Evolutionary conservation across 805 yeast species (phyloP), one percentile per base, ranked within the genome.

Genomic region (Sugiyamaella boreocaroliniensis): DNA sequence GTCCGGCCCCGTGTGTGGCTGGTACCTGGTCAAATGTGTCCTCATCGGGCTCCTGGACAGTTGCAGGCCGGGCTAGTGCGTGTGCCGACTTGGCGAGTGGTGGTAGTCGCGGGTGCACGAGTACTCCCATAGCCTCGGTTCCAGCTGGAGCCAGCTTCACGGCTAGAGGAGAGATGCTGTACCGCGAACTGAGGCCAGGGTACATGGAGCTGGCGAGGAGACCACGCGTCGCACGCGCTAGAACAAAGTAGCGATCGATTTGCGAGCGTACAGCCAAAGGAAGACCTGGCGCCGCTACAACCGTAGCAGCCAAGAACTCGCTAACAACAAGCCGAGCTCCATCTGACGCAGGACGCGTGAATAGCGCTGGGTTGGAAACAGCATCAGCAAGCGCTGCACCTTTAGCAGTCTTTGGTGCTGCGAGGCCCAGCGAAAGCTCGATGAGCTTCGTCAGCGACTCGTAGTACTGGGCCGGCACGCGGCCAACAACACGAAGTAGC

Each of bases 51-150:
- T 22, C 41, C 34, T 32, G 48, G 42, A 20, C 42, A 12, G 14
- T 18, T 12, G 15, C 45, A 29, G 16, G 60, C 58, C 9, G 59
- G 9, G 48, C 41, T 22, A 52, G 37, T 12, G n/a, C 46, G 10
- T 49, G 55, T 15, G 53, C 29, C 18, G 58, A 50, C 8, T 41
- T 44, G 6, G 61, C 50, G 16, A 54, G 47, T n/a, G 65, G 64
- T 2, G 96, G 96, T 59, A 88, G 78, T 61, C 93, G 74, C 43
- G 96, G 95, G 61, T 85, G 85, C 50, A 80, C 76, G 59, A 87
- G 26, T 16, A 51, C 73, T 1, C 85, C 72, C 61, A 86, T 79
- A 43, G 83, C 64, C 18, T 78, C 76, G 61, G 81, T 79, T 1
- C 73, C 69, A 4, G 26, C 6, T 22, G 26, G 37, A 32, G 37